Conservation (phyloP, 2,329 filamentous ascomycete species). For the Scytalidium sp. region DNA sequence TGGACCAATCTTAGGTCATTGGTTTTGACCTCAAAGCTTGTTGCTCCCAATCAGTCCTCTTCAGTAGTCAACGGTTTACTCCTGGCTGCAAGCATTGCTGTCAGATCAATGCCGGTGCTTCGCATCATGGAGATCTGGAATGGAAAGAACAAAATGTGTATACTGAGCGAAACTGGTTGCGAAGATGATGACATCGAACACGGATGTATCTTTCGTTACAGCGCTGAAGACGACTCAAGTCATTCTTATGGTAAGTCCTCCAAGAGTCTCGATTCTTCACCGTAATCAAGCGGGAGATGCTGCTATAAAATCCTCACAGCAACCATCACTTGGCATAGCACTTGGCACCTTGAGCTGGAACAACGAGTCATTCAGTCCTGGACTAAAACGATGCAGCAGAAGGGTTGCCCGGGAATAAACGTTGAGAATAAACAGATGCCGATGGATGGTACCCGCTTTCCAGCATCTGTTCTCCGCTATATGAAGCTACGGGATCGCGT, state of each 20-base stretch:
- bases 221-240: not conserved
- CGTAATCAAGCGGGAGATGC: not conserved
- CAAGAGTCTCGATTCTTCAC: not conserved
- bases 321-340: not conserved
- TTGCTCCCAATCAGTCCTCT: not conserved
- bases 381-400: not conserved
- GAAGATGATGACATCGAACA: not conserved
- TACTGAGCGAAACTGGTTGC: not conserved
- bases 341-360: not conserved
- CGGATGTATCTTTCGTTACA: not conserved
- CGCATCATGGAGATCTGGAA: constrained; percentile 21
- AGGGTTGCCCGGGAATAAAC: not conserved
- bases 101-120: constrained; percentile 18
- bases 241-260: not conserved
- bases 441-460: not conserved
- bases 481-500: not conserved
- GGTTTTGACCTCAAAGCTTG: constrained; percentile 1
- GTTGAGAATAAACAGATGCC: not conserved
- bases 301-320: not conserved
- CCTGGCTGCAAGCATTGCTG: constrained; percentile 15
- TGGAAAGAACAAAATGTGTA: constrained; percentile 10
- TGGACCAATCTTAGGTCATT: constrained; percentile 5
- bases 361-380: not conserved
- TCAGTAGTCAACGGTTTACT: constrained; percentile 6
- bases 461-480: not conserved